Conservation (phyloP, 2,329 filamentous ascomycete genomes). For the Talaromyces sp. region DNA sequence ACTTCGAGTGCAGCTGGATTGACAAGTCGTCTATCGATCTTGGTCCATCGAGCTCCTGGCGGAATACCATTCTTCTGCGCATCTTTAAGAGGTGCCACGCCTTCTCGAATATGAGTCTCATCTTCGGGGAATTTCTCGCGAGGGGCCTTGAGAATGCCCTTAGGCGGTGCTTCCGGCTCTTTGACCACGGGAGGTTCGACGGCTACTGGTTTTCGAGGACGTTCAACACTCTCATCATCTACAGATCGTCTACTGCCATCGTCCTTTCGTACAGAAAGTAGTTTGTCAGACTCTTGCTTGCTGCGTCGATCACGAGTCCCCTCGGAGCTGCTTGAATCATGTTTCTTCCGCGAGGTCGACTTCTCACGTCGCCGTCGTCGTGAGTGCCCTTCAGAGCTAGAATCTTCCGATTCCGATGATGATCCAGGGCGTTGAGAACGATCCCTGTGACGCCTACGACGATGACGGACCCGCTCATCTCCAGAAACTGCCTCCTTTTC, state of each 20-base stretch:
- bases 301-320: slow-evolving; percentile 23
- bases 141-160: slow-evolving; percentile 81
- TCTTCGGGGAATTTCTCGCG: slow-evolving; percentile 84
- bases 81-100: slow-evolving; percentile 90
- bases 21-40: slow-evolving; percentile 82
- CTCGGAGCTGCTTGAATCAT: slow-evolving; percentile 28
- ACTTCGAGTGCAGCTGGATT: slow-evolving; percentile 83
- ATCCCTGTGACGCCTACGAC: slow-evolving; percentile 22
- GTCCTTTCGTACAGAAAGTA: slow-evolving; percentile 19
- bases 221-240: slow-evolving; percentile 22
- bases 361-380: slow-evolving; percentile 31
- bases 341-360: slow-evolving; percentile 22
- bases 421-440: slow-evolving; percentile 23
- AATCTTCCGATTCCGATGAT: slow-evolving; percentile 26
- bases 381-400: slow-evolving; percentile 34
- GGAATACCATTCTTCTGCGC: slow-evolving; percentile 70
- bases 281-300: slow-evolving; percentile 15
- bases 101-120: slow-evolving; percentile 76
- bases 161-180: slow-evolving; percentile 65
- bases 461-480: slow-evolving; percentile 20
- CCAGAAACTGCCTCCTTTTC: slow-evolving; percentile 20
- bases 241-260: slow-evolving; percentile 20
- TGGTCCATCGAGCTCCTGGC: slow-evolving; percentile 82
- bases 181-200: slow-evolving; percentile 32
- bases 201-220: slow-evolving; percentile 27